A percentile compares a stretch with the other conserved stretches of the same genome.
phyloP scores from a whole-genome alignment of 2,329 filamentous ascomycete species.

The Apiospora arundinis region DNA sequence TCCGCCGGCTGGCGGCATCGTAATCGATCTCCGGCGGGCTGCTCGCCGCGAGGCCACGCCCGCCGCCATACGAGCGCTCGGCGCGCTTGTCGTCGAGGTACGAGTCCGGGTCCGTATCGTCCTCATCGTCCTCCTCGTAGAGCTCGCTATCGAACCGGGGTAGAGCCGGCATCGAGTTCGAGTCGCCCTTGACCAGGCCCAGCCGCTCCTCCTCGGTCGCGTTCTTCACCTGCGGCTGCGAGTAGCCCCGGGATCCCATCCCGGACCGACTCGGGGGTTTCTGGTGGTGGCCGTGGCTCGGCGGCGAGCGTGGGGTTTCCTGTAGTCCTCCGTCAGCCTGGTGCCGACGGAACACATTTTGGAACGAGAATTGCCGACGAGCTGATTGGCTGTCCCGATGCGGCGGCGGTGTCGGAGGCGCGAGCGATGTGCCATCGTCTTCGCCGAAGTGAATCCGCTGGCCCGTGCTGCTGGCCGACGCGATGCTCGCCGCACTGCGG shows the following conservation, averaged over 20 bases:
- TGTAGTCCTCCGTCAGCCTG: constrained; percentile 42
- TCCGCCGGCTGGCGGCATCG: constrained; percentile 5
- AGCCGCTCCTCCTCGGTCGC: constrained; percentile 83
- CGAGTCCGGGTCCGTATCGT: constrained; percentile 21
- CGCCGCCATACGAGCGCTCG: neutral
- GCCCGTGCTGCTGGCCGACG: constrained; percentile 43
- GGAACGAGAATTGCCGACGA: constrained; percentile 88
- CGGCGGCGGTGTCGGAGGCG: constrained; percentile 67
- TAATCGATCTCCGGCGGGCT: constrained; percentile 12
- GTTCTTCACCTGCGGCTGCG: constrained; percentile 51
- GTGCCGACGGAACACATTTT: constrained; percentile 76
- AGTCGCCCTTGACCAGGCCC: constrained; percentile 81
- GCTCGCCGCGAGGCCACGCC: neutral
- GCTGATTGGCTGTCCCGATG: constrained; percentile 56
- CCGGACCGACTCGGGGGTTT: constrained; percentile 41
- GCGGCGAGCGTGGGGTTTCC: constrained; percentile 37
- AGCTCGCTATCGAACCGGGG: constrained; percentile 45
- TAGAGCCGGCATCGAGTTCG: constrained; percentile 42
- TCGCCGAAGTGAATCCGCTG: constrained; percentile 56
- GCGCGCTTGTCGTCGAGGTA: constrained; percentile 15
- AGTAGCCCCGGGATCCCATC: constrained; percentile 48
- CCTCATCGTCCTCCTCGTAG: constrained; percentile 43
- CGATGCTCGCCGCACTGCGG: constrained; percentile 46
- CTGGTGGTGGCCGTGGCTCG: constrained; percentile 36
- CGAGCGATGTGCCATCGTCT: constrained; percentile 49